Percentiles rank a stretch among this genome's conserved stretches.
These are phyloP conservation scores for Fusarium fujikuroi DNA, from an alignment of 2,329 filamentous ascomycete genomes.

Conservation along the genomic window DNA sequence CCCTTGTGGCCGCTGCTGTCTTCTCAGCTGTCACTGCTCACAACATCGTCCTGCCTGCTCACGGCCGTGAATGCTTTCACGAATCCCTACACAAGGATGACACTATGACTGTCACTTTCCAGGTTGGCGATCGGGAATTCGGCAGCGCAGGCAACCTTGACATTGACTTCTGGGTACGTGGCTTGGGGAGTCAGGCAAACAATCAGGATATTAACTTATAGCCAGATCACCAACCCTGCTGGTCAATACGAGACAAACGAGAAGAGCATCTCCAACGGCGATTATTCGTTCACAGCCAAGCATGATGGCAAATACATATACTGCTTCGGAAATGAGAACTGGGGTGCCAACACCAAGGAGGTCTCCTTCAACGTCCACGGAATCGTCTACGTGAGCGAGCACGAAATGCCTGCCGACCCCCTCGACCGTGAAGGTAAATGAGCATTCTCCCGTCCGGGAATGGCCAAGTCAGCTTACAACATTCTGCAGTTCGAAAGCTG, in stretches of 20 bases:
- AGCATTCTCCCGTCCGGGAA: not conserved
- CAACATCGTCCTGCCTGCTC: conserved; percentile 94
- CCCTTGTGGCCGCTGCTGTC: conserved; percentile 55
- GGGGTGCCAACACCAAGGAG: conserved; percentile 95
- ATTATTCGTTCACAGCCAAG: conserved; percentile 88
- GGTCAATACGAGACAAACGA: conserved; percentile 82
- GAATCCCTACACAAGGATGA: conserved; percentile 92
- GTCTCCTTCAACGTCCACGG: conserved; percentile 99
- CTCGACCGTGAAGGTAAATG: conserved; percentile 85
- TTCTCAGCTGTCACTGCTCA: conserved; percentile 77
- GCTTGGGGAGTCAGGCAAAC: not conserved
- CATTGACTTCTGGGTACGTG: conserved; percentile 94
- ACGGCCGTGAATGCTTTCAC: conserved; percentile 98
- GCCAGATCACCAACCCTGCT: conserved; percentile 80
- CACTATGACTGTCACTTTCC: conserved; percentile 98
- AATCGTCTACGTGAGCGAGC: conserved; percentile 94
- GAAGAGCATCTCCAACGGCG: conserved; percentile 85
- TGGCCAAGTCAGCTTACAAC: not conserved
- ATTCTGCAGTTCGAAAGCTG: conserved; percentile 75
- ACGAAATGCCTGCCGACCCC: conserved; percentile 84
- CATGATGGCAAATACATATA: conserved; percentile 91
- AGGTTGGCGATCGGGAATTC: conserved; percentile 96
- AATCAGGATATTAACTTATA: conserved; percentile 27
- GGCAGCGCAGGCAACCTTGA: conserved; percentile 94
- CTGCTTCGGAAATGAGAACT: conserved; percentile 99